Conservation (phyloP, 306 rosid genomes). For the Casuarina cunninghamiana region DNA sequence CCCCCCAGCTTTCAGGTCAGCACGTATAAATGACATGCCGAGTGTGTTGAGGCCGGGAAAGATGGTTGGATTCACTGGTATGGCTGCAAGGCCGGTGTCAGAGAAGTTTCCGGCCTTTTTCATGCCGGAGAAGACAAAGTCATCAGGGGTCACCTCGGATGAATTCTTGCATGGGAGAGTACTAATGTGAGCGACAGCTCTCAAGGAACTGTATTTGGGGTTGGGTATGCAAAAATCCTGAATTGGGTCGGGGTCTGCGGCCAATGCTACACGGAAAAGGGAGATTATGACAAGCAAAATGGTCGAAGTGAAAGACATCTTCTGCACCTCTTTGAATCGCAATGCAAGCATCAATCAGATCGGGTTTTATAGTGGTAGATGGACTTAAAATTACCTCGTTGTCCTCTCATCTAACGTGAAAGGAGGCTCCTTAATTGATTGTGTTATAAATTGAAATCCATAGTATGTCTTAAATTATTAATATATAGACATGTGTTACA, state of each 20-base stretch:
- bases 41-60: constrained; percentile 87
- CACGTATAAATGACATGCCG: constrained; percentile 77
- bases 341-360: constrained; percentile 16
- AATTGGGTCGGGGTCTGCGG: constrained; percentile 91
- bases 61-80: constrained; percentile 49
- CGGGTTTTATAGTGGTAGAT: constrained; percentile 49
- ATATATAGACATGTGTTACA: too few relatives aligned
- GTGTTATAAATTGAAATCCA: neutral
- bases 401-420: neutral
- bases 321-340: neutral
- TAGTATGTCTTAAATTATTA: too few relatives aligned
- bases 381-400: neutral
- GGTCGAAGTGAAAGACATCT: constrained; percentile 45
- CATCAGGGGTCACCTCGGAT: constrained; percentile 57
- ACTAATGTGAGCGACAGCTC: constrained; percentile 25
- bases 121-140: constrained; percentile 65
- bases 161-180: constrained; percentile 77
- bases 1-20: constrained; percentile 72
- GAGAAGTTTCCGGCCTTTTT: constrained; percentile 62
- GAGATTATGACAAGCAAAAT: constrained; percentile 30
- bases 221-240: constrained; percentile 91
- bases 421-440: constrained; percentile 35
- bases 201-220: constrained; percentile 41
- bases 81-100: constrained; percentile 53
- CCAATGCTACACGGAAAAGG: constrained; percentile 36